Base-by-base conservation (phyloP, 208 protist species). In the Trypanosoma vivax region DNA sequence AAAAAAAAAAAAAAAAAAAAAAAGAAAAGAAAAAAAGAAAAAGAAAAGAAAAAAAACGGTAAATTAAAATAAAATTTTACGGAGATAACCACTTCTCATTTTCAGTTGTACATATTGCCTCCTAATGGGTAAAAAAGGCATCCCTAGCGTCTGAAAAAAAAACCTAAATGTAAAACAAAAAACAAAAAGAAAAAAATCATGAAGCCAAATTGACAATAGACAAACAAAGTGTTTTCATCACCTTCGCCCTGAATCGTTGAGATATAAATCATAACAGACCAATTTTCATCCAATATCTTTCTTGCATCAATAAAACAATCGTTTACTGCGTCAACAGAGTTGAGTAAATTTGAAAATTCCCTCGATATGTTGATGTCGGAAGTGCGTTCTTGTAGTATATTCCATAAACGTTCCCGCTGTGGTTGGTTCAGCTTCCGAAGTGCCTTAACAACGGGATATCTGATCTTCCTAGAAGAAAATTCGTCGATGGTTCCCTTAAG, bases 401-500 rank as follows among this genome's bases (percentile, higher is more conserved):
- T 13, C 33, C 33, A 37, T 37, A 88, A 29, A 14, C 19, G 16
- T 14, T 76, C 33, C 14, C 75, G 45, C n/a, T 85, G 41, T 1
- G 42, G 42, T 2, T 27, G n/a, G 2, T 21, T 23, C 14, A 89
- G 66, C n/a, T 53, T 52, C 2, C 30, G 52, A 47, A 89, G 34
- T 16, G 74, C 68, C 28, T 77, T 66, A 6, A 65, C 70, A 2
- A 83, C 65, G 1, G 81, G 81, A 43, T 82, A 84, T 9, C 77
- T 86, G 7, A 89, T 65, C 53, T 89, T 85, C 0, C 75, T 67
- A 14, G 67, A 58, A 4, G 46, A 41, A 31, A 85, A 70, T 50
- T 85, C 76, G 40, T 83, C 77, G 1, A 45, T 68, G 1, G 56
- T 33, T 24, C 73, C 67, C 29, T 79, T 79, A 21, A 70, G 19